Percentiles rank a stretch among this genome's conserved stretches.
These are phyloP conservation scores for Nemania serpens DNA, from an alignment of 2,329 filamentous ascomycete genomes.

Conservation along the genomic window DNA sequence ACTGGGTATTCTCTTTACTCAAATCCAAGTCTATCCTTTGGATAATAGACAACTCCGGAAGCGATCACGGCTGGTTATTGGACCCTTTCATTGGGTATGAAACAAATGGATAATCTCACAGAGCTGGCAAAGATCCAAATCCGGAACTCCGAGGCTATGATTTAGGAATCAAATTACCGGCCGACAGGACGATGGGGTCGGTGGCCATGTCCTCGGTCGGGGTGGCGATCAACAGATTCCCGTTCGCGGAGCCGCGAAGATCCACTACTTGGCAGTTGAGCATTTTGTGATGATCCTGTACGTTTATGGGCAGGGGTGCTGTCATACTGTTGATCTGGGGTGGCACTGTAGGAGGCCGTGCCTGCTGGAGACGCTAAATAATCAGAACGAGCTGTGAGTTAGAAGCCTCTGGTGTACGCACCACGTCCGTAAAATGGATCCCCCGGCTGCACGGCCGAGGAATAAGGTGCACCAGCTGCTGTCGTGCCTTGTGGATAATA, in stretches of 20 bases:
- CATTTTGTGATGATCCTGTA: slow-evolving; percentile 37
- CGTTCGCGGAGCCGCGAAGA: slow-evolving; percentile 39
- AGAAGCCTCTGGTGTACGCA: slow-evolving; percentile 53
- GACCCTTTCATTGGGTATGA: slow-evolving; percentile 41
- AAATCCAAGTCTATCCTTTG: slow-evolving; percentile 42
- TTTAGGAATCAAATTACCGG: slow-evolving; percentile 38
- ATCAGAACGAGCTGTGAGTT: slow-evolving; percentile 46
- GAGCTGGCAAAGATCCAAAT: slow-evolving; percentile 27
- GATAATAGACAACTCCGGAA: slow-evolving; percentile 37
- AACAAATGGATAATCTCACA: slow-evolving; percentile 36
- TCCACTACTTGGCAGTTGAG: slow-evolving; percentile 42
- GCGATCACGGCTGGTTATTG: slow-evolving; percentile 34
- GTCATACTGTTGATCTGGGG: slow-evolving; percentile 59
- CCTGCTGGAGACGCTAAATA: slow-evolving; percentile 59
- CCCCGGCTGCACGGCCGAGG: slow-evolving; percentile 49
- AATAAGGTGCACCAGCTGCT: slow-evolving; percentile 37
- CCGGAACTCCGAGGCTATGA: slow-evolving; percentile 30
- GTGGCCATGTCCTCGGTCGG: slow-evolving; percentile 38
- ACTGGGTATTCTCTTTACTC: slow-evolving; percentile 37
- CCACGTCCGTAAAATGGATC: slow-evolving; percentile 64
- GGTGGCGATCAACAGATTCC: slow-evolving; percentile 41
- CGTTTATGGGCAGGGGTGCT: slow-evolving; percentile 46
- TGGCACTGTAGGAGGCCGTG: slow-evolving; percentile 47
- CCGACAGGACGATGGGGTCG: slow-evolving; percentile 36
- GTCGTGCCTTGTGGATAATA: slow-evolving; percentile 44